phyloP scores from a whole-genome alignment of 164 flowering plant species.

The Akebia trifoliata region DNA sequence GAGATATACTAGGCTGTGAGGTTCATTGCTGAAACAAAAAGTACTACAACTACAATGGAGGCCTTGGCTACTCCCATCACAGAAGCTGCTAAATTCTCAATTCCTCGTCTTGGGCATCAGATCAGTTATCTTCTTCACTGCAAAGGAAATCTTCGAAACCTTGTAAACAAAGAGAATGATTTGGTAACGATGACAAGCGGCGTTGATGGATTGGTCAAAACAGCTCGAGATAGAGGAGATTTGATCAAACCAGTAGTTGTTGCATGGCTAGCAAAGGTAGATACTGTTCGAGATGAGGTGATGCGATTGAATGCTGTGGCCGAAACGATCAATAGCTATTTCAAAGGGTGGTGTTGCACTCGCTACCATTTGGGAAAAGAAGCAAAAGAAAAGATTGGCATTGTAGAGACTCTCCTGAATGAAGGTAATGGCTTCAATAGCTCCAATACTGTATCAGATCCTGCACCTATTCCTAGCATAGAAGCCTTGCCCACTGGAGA shows the following conservation, averaged over 20 bases:
- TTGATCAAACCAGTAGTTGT: slow-evolving; percentile 2
- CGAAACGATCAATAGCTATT: slow-evolving; percentile 3
- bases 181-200: background rate
- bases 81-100: too few species aligned
- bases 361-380: slow-evolving; percentile 10
- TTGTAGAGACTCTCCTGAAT: background rate
- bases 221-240: background rate
- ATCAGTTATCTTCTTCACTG: slow-evolving; percentile 7
- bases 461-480: slow-evolving; percentile 3
- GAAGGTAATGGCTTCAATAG: too few species aligned
- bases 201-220: background rate
- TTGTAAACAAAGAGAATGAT: background rate
- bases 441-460: background rate
- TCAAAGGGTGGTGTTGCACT: slow-evolving; percentile 5
- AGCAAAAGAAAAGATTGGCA: background rate
- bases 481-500: background rate
- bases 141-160: background rate
- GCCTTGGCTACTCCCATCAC: too few species aligned
- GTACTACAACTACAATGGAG: too few species aligned
- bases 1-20: too few species aligned
- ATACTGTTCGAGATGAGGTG: background rate
- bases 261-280: slow-evolving; percentile 8
- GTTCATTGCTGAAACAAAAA: too few species aligned
- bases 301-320: background rate
- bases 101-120: too few species aligned